Percentiles rank a stretch among this genome's conserved stretches.
These are phyloP conservation scores for Triangularia verruculosa DNA, from an alignment of 2,329 filamentous ascomycete species.

Conservation along the genomic window DNA sequence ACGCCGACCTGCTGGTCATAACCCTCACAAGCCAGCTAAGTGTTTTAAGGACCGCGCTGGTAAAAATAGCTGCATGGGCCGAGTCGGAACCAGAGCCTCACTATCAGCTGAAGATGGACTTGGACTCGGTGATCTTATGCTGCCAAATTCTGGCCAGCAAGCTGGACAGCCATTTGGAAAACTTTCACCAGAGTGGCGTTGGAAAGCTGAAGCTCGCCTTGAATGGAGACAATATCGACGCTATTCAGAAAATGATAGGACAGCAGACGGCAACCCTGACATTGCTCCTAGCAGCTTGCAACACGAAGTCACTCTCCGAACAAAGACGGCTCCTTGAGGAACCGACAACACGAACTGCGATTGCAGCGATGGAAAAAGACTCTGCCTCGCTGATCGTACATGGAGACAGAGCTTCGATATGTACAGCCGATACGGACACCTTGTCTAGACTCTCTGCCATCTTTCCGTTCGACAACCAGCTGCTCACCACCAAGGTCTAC, in stretches of 20 bases:
- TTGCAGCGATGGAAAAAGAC: background rate
- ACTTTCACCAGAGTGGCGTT: background rate
- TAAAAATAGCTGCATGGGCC: background rate
- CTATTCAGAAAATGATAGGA: constrained; percentile 6
- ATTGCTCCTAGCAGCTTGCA: constrained; percentile 7
- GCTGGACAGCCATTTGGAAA: background rate
- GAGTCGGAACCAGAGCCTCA: background rate
- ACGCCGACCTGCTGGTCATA: background rate
- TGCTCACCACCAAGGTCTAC: constrained; percentile 3
- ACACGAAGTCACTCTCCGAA: constrained; percentile 3
- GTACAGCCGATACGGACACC: constrained; percentile 1
- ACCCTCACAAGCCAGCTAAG: background rate
- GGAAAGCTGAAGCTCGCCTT: constrained; percentile 3
- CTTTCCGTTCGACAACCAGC: constrained; percentile 2
- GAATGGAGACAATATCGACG: background rate
- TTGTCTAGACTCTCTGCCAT: background rate
- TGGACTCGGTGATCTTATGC: background rate
- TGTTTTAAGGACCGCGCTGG: background rate
- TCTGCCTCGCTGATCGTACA: background rate
- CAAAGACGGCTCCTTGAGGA: background rate
- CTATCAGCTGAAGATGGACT: background rate
- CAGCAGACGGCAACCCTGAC: constrained; percentile 3
- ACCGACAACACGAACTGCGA: background rate
- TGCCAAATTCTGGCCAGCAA: background rate
- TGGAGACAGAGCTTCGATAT: background rate